These are phyloP conservation scores for Ogataea pignaliae DNA, from an alignment of 805 yeast genomes.

Conservation along the genomic window DNA sequence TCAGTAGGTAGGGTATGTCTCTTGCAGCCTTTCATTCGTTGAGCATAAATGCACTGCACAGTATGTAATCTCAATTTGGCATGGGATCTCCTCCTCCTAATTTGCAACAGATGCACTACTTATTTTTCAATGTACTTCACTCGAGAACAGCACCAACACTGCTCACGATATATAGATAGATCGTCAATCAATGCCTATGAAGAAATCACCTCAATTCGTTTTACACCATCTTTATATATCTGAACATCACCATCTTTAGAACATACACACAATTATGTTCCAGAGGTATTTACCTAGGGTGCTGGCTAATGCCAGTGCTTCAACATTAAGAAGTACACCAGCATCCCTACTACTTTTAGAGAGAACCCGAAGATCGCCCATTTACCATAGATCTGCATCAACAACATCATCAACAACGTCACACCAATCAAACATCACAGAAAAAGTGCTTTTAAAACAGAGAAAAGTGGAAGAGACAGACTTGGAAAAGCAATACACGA, in stretches of 20 bases:
- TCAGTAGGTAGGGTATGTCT: background rate
- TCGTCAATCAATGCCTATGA: too few species aligned
- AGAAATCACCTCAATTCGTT: too few species aligned
- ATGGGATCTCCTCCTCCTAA: too few species aligned
- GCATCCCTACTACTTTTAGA: too few species aligned
- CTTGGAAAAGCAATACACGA: conserved; percentile 73
- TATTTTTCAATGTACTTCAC: background rate
- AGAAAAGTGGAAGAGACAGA: conserved; percentile 54
- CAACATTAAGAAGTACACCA: background rate
- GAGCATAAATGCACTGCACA: conserved; percentile 20
- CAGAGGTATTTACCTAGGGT: conserved; percentile 1
- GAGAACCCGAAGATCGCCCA: too few species aligned
- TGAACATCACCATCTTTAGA: too few species aligned
- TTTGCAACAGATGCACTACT: too few species aligned
- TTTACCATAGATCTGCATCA: conserved; percentile 12
- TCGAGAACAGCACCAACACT: background rate
- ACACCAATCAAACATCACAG: conserved; percentile 28
- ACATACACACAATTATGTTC: background rate
- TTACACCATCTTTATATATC: too few species aligned
- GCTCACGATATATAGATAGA: too few species aligned
- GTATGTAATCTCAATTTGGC: background rate
- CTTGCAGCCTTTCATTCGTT: conserved; percentile 22
- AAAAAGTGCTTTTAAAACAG: conserved; percentile 28
- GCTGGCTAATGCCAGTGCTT: background rate
- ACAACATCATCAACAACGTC: conserved; percentile 1